A percentile compares a stretch with the other conserved stretches of the same genome.
These are phyloP conservation scores for Tremellales sp. DNA, from an alignment of 1,284 basidiomycete genomes.

Conservation along the genomic window DNA sequence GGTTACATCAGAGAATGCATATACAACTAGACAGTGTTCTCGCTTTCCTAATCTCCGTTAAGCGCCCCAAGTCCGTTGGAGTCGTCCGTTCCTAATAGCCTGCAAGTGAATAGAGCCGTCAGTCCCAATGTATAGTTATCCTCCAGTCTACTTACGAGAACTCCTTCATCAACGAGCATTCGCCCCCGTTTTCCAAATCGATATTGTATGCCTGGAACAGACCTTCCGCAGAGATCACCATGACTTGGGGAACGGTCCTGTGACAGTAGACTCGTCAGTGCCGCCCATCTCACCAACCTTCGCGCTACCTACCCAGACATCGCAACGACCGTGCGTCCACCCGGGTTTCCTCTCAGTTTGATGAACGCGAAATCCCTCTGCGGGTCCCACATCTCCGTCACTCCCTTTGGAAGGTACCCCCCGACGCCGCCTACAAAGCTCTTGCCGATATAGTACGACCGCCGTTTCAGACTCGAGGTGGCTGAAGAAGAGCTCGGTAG, in stretches of 20 bases:
- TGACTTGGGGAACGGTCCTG: constrained; percentile 90
- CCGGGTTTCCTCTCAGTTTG: constrained; percentile 76
- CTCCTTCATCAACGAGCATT: constrained; percentile 91
- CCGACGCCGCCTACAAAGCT: constrained; percentile 76
- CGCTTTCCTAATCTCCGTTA: too few relatives aligned
- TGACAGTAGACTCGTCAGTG: neutral
- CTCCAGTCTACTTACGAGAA: constrained; percentile 57
- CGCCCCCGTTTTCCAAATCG: constrained; percentile 92
- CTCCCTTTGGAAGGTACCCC: constrained; percentile 81
- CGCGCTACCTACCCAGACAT: constrained; percentile 65
- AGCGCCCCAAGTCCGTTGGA: too few relatives aligned
- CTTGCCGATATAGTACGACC: constrained; percentile 74
- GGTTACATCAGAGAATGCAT: too few relatives aligned
- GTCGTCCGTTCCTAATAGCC: too few relatives aligned
- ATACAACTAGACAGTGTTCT: too few relatives aligned
- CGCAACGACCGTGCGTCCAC: constrained; percentile 70
- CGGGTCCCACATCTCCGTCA: constrained; percentile 98
- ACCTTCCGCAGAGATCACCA: constrained; percentile 94
- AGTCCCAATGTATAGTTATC: too few relatives aligned
- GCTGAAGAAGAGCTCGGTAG: constrained; percentile 16
- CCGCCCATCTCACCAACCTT: neutral
- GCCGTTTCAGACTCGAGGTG: constrained; percentile 48
- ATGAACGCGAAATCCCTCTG: constrained; percentile 90
- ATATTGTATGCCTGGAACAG: constrained; percentile 95
- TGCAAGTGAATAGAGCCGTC: too few relatives aligned